Evolutionary conservation across 208 protist genomes (phyloP), one percentile per base, ranked within the genome.

Genomic region (Trypanosoma brucei): DNA sequence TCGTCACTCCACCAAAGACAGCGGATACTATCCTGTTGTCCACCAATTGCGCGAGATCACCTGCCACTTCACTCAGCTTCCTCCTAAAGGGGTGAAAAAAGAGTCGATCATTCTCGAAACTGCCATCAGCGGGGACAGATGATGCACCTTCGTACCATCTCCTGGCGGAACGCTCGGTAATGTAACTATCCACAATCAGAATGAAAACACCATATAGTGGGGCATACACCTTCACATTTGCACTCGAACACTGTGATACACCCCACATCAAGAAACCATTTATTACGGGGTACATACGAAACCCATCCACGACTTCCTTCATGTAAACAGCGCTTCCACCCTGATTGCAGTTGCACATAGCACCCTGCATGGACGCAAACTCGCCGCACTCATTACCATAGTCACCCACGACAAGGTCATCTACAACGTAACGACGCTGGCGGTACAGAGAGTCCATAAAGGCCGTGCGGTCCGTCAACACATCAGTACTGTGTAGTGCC

Each of bases 361-460:
- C 65, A 5, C 60, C 60, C 9, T 59, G n/a, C 22, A 4, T 14
- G 8, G 0, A 36, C 13, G 56, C 44, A 8, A 9, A 31, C 39
- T 14, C 49, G 4, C 22, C 11, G 49, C 58, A 68, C 1, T 62
- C 55, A 9, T 60, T 65, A 50, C 65, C 71, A 55, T 49, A 77
- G 54, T 61, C 49, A 1, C 71, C 65, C 52, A 77, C 31, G 4
- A 77, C 51, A 36, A 72, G 13, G 35, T 72, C 65, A 5, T 68
- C 60, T 9, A 70, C 42, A 30, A 68, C 0, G 42, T 66, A 77
- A 4, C 65, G 55, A 1, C 66, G 57, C 35, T 70, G 72, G 6
- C 55, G 55, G 39, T 72, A 72, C 7, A 78, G 48, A 5, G 62
- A 68, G 11, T 52, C 52, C 51, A 7, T 14, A 37, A 78, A 78